Evolutionary conservation across 2,329 filamentous ascomycete species (phyloP), one percentile per base, ranked within the genome.

Genomic region (Sporothrix phasma): DNA sequence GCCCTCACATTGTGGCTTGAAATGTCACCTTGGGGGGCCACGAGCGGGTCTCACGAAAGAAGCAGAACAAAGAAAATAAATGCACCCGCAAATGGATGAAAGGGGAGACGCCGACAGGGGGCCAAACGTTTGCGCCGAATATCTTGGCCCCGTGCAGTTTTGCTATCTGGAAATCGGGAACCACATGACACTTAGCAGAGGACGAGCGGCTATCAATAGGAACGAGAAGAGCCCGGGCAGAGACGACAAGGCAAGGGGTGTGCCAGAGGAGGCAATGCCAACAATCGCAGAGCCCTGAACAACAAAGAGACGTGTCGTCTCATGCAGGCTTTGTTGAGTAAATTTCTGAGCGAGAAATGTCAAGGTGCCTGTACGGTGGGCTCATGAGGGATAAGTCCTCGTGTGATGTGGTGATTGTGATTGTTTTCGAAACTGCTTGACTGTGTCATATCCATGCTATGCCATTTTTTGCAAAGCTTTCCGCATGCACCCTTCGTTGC

Each of bases 21-120:
- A 37, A 24, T 39, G 19, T 10, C 19, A 17, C 3, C 31, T 8
- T 13, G 51, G 51, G 51, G 31, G n/a, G 3, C 10, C 6, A 15
- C n/a, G 29, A 31, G n/a, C 11, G 51, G 19, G 34, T 24, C 51
- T 47, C 45, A 13, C 22, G 45, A 56, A 10, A 13, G 31, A 22
- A 31, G n/a, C 13, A 39, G 31, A 56, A 56, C 51, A 56, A 56
- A 56, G 51, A 39, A 56, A 56, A 56, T 31, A 54, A 37, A 54
- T 37, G n/a, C n/a, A n/a, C n/a, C n/a, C 15, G 34, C 11, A 13
- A 54, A 37, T 37, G 1, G 7, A 37, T 5, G 31, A 37, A 11
- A 10, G 29, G 26, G 37, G 5, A 54, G 15, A 54, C 34, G 34
- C 29, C 3, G 51, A 56, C 51, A 31, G 51, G 39, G 39, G 22